A percentile compares a stretch with the other conserved stretches of the same genome.
phyloP scores from a whole-genome alignment of 257 asterid genomes.

The Capsicum pubescens region DNA sequence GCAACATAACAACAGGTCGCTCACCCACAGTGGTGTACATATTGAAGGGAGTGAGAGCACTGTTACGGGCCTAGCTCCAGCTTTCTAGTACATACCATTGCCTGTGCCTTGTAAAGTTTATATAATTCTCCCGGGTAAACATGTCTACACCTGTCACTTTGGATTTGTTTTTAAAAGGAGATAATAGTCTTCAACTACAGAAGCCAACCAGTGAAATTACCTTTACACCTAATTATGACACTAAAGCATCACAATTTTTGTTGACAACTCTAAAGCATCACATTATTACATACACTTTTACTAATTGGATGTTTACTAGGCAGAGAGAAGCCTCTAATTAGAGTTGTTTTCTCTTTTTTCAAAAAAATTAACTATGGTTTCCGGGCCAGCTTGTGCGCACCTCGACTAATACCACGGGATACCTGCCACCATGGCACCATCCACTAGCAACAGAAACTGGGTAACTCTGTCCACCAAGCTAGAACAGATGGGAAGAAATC shows the following conservation, averaged over 20 bases:
- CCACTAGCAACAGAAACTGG: no score
- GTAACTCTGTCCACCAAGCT: no score
- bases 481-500: no score
- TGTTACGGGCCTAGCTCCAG: background rate
- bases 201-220: slow-evolving; percentile 7
- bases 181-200: background rate
- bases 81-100: background rate
- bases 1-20: background rate
- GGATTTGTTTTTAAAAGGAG: background rate
- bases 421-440: no score
- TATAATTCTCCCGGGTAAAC: background rate
- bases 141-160: slow-evolving; percentile 19
- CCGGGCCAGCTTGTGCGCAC: no score
- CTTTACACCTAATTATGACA: background rate
- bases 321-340: background rate
- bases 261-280: slow-evolving; percentile 1
- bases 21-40: background rate
- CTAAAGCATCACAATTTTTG: background rate
- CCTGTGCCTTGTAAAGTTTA: background rate
- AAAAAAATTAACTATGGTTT: no score
- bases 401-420: no score
- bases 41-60: background rate
- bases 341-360: no score
- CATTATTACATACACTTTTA: background rate
- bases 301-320: background rate